These are phyloP conservation scores for Pleurotus giganteus DNA, from an alignment of 768 basidiomycete genomes.

Conservation along the genomic window DNA sequence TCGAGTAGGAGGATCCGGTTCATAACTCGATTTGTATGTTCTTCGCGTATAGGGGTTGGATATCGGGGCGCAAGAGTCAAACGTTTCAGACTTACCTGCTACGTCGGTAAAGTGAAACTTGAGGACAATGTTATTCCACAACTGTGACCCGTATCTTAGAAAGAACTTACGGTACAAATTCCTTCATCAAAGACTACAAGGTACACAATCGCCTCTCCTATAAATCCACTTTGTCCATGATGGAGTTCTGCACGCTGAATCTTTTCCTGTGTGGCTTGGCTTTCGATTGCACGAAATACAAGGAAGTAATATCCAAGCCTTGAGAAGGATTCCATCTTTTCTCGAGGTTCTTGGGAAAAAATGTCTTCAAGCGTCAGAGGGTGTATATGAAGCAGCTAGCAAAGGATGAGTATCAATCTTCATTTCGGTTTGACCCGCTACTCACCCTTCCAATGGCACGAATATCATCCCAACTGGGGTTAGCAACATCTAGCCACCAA, in stretches of 20 bases:
- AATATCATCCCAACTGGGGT: constrained; percentile 87
- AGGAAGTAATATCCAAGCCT: constrained; percentile 91
- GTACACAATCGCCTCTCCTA: constrained; percentile 86
- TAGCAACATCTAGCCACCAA: constrained; percentile 92
- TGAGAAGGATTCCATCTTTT: constrained; percentile 87
- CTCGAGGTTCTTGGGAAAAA: constrained; percentile 84
- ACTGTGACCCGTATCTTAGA: not conserved
- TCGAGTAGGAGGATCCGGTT: constrained; percentile 67
- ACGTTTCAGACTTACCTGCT: constrained; percentile 44
- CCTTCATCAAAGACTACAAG: constrained; percentile 87
- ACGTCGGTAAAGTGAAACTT: constrained; percentile 93
- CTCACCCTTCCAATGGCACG: constrained; percentile 78
- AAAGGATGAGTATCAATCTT: not conserved
- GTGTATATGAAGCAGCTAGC: constrained; percentile 80
- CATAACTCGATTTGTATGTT: constrained; percentile 76
- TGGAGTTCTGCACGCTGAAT: constrained; percentile 26
- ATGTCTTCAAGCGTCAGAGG: constrained; percentile 94
- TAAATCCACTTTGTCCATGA: constrained; percentile 32
- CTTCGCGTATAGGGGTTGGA: constrained; percentile 30
- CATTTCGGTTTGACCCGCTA: not conserved
- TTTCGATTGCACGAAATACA: constrained; percentile 81
- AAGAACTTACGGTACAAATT: constrained; percentile 62
- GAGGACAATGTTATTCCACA: constrained; percentile 4
- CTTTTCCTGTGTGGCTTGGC: constrained; percentile 39
- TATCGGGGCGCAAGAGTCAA: not conserved